Evolutionary conservation across 192 early-diverging fungal genomes (phyloP).

Genomic region (Dispira simplex): DNA sequence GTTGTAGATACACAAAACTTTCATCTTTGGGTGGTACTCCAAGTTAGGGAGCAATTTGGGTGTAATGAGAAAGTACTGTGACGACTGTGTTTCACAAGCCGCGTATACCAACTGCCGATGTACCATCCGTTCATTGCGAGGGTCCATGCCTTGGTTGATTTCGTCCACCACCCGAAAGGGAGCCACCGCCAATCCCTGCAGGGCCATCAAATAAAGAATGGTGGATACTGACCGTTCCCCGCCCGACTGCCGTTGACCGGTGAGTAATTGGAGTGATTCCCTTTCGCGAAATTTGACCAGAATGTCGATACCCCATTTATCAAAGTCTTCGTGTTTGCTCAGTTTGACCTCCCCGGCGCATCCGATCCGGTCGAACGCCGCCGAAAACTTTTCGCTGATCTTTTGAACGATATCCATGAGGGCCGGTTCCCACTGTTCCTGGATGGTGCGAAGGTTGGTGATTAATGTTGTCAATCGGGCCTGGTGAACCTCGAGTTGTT

Average conservation of each 20-base stretch:
- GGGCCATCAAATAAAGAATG: conserved; percentile 87
- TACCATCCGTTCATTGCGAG: conserved; percentile 88
- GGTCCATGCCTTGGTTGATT: conserved; percentile 99
- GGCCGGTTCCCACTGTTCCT: conserved; percentile 47
- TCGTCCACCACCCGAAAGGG: conserved; percentile 99
- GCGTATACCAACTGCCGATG: conserved; percentile 78
- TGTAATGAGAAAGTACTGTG: conserved; percentile 88
- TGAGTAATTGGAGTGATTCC: conserved; percentile 72
- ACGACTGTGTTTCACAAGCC: conserved; percentile 37
- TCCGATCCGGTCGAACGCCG: conserved; percentile 48
- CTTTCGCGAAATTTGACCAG: conserved; percentile 79
- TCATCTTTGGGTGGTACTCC: conserved; percentile 82
- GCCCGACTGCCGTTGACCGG: conserved; percentile 84
- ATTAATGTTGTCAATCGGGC: conserved; percentile 19
- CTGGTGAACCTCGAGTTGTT: conserved; percentile 24
- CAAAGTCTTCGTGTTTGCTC: conserved; percentile 62
- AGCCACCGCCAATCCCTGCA: conserved; percentile 71
- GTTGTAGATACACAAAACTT: conserved; percentile 85
- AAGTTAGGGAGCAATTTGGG: conserved; percentile 96
- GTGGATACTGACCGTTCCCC: conserved; percentile 95
- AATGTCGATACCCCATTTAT: conserved; percentile 90
- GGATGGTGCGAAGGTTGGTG: conserved; percentile 20
- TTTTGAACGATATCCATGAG: conserved; percentile 35
- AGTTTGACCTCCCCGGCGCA: conserved; percentile 55
- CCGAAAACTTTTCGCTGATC: conserved; percentile 55